phyloP scores from a whole-genome alignment of 2,329 filamentous ascomycete genomes.

The Colletotrichum tropicale region DNA sequence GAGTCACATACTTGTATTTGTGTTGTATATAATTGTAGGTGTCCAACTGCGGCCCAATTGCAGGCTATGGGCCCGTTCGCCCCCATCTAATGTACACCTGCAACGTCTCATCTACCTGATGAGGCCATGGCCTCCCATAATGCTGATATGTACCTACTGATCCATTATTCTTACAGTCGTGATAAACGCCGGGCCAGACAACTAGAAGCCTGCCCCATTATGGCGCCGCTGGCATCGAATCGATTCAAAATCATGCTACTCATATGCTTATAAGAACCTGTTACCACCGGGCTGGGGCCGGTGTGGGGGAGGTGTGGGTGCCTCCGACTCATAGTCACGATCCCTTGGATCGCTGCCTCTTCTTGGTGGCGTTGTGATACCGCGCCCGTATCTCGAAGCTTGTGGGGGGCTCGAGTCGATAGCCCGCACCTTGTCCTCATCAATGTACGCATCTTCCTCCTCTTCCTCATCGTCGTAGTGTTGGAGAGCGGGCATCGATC shows the following conservation, averaged over 20 bases:
- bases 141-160: conserved; percentile 4
- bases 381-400: conserved; percentile 41
- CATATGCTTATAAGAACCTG: conserved; percentile 12
- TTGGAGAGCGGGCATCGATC: conserved; percentile 36
- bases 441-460: conserved; percentile 31
- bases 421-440: conserved; percentile 27
- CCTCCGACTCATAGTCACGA: conserved; percentile 12
- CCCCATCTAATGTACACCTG: conserved; percentile 1
- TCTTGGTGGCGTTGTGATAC: conserved; percentile 43
- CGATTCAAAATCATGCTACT: conserved; percentile 19
- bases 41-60: neutral
- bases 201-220: neutral
- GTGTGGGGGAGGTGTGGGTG: conserved; percentile 15
- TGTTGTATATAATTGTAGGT: neutral
- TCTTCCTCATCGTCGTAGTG: conserved; percentile 39
- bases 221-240: conserved; percentile 10
- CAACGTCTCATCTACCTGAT: neutral
- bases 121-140: neutral
- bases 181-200: neutral
- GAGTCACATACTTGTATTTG: conserved; percentile 7
- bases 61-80: neutral
- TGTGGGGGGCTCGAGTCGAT: conserved; percentile 21
- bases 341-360: conserved; percentile 29
- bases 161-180: conserved; percentile 20
- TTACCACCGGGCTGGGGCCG: conserved; percentile 8